Evolutionary conservation across 1,284 basidiomycete species (phyloP), one percentile per base, ranked within the genome.

Genomic region (Rhodotorula sp.): DNA sequence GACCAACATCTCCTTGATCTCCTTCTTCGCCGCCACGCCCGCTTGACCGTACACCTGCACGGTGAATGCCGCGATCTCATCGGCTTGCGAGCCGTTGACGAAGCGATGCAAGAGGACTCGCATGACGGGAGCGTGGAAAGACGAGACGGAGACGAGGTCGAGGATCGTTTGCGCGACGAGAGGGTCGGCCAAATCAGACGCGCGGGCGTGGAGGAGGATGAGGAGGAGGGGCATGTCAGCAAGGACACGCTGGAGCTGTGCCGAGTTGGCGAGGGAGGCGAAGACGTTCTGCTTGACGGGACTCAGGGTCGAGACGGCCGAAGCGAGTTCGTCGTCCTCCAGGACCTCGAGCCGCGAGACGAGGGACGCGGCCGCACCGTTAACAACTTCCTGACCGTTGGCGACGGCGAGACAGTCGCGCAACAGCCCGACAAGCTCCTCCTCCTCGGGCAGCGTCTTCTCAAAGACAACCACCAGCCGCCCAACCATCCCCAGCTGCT

Each of bases 71-170:
- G 57, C 53, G 10, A 58, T 30, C 11, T 51, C 57, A 1, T 9
- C 37, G 28, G 46, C 24, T 0, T 52, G 44, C 16, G 53, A 37
- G 2, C 51, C 56, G 50, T 50, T 26, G 24, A 63, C 18, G 55
- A 69, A 55, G 31, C 72, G 72, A 22, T 74, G 68, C 5, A 71
- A 62, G 34, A 65, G 11, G 2, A 71, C 30, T n/a, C 69, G 72
- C 7, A 55, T 28, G 0, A 66, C 58, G 11, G 56, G 22, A 6
- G 68, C 34, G 46, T 58, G 28, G 4, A 61, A 28, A 18, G 22
- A 20, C 1, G 56, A 20, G 6, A 30, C 10, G 4, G 28, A 37
- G 40, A 59, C 34, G 48, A 54, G 26, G 13, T 53, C 28, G 58
- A 54, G 46, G 26, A 65, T 54, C 28, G 6, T n/a, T 4, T 26